These are phyloP conservation scores for Leccinellum albellum DNA, from an alignment of 768 basidiomycete genomes.

Conservation along the genomic window DNA sequence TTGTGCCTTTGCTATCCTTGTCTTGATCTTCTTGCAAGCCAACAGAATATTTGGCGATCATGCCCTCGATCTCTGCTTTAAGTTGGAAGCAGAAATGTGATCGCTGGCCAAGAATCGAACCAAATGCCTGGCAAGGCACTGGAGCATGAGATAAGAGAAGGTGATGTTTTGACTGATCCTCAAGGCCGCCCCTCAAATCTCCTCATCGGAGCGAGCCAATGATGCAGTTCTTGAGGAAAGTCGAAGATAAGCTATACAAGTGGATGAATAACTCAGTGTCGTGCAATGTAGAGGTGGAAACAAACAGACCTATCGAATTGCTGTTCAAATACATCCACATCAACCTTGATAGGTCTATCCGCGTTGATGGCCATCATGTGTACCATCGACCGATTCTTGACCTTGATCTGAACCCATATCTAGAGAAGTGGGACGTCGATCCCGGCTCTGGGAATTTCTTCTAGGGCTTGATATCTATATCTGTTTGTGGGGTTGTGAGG, in stretches of 20 bases:
- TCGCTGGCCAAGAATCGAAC: background rate
- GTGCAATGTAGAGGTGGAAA: background rate
- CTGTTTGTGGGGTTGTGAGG: background rate
- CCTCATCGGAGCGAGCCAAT: slow-evolving; percentile 20
- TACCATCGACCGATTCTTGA: slow-evolving; percentile 25
- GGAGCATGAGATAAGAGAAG: slow-evolving; percentile 41
- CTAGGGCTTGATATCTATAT: slow-evolving; percentile 32
- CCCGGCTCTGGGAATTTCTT: slow-evolving; percentile 19
- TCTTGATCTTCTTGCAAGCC: slow-evolving; percentile 16
- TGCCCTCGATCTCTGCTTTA: slow-evolving; percentile 27
- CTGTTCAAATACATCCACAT: slow-evolving; percentile 30
- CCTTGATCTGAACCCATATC: slow-evolving; percentile 19
- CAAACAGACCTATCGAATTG: slow-evolving; percentile 34
- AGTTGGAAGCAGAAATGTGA: background rate
- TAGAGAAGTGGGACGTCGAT: slow-evolving; percentile 22
- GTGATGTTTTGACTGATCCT: slow-evolving; percentile 36
- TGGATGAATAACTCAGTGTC: background rate
- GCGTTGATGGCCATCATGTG: slow-evolving; percentile 20
- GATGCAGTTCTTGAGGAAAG: slow-evolving; percentile 39
- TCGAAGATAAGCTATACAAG: slow-evolving; percentile 36
- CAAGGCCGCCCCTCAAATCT: slow-evolving; percentile 9
- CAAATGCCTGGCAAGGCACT: slow-evolving; percentile 30
- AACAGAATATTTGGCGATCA: slow-evolving; percentile 35
- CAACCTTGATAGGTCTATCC: slow-evolving; percentile 1
- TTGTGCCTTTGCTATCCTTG: background rate